These are phyloP conservation scores for Candida sphagnicola DNA, from an alignment of 805 yeast species.

Conservation along the genomic window DNA sequence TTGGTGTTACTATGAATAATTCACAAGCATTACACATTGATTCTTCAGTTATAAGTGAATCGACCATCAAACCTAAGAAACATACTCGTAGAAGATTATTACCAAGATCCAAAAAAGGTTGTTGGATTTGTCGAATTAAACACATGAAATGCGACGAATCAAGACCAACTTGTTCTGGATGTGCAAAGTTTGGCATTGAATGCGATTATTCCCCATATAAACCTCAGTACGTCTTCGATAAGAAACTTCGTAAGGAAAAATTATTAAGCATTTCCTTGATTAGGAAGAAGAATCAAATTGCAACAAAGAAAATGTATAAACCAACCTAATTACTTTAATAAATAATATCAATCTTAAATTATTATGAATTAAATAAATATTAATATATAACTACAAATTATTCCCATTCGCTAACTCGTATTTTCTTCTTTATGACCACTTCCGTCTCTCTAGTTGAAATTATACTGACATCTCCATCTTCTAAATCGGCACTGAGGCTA, in stretches of 20 bases:
- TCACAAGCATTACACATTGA: too few species aligned
- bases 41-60: background rate
- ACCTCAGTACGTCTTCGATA: slow-evolving; percentile 37
- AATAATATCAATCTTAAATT: too few species aligned
- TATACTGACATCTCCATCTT: slow-evolving; percentile 16
- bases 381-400: slow-evolving; percentile 11
- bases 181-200: slow-evolving; percentile 35
- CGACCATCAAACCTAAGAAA: slow-evolving; percentile 17
- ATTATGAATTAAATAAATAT: background rate
- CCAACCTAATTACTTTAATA: background rate
- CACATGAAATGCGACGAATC: slow-evolving; percentile 42
- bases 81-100: slow-evolving; percentile 35
- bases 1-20: too few species aligned
- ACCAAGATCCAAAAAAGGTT: slow-evolving; percentile 40
- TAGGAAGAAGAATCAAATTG: slow-evolving; percentile 18
- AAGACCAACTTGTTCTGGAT: slow-evolving; percentile 34
- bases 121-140: slow-evolving; percentile 45
- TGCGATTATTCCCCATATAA: slow-evolving; percentile 39
- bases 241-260: slow-evolving; percentile 29
- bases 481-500: slow-evolving; percentile 12
- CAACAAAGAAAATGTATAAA: background rate
- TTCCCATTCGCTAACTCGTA: slow-evolving; percentile 37
- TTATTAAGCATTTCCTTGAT: slow-evolving; percentile 26
- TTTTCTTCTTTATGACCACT: slow-evolving; percentile 20
- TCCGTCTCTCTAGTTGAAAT: slow-evolving; percentile 17